Evolutionary conservation across 495 filamentous ascomycete species (phyloP), one percentile per base, ranked within the genome.

Genomic region (Thermochaetoides thermophila): DNA sequence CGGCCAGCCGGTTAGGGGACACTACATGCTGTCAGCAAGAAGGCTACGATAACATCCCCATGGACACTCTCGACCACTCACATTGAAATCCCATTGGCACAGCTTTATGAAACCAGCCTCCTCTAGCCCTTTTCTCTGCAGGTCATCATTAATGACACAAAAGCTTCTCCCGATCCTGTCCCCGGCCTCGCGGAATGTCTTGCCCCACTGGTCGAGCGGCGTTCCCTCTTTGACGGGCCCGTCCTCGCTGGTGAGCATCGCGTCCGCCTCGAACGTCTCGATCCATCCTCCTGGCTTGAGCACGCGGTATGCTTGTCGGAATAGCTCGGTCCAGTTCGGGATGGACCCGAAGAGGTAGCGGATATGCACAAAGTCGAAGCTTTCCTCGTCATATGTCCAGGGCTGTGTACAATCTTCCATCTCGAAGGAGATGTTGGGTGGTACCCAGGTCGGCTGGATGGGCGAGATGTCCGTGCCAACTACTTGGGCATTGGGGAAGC

Each of bases 311-410:
- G 50, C 53, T 38, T 64, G 45, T 12, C 34, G n/a, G 31, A 57
- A 50, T 1, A 60, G 60, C 20, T 37, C 51, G 4, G 57, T 45
- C 75, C 76, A 81, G 46, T 79, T 64, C 12, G 40, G 42, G 29
- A 80, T 61, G 12, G 57, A 61, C 19, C 68, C 71, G 35, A 66
- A 62, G 18, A 79, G 48, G 10, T 59, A 54, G 16, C 76, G 68
- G 4, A 71, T 59, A 53, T 81, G 74, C 31, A 81, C 62, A 38
- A 72, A 76, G 57, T 81, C 76, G 43, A 80, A 79, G 33, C 46
- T 39, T 31, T 66, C 50, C 3, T 50, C 42, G 3, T 49, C 31
- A 39, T 58, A 74, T 1, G 61, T 53, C 73, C 73, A 78, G n/a
- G 54, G 48, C 16, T 50, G 43, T 25, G 66, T 64, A 39, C 60